Evolutionary conservation across 495 filamentous ascomycete genomes (phyloP), one percentile per base, ranked within the genome.

Genomic region (Penicillium turbatum): DNA sequence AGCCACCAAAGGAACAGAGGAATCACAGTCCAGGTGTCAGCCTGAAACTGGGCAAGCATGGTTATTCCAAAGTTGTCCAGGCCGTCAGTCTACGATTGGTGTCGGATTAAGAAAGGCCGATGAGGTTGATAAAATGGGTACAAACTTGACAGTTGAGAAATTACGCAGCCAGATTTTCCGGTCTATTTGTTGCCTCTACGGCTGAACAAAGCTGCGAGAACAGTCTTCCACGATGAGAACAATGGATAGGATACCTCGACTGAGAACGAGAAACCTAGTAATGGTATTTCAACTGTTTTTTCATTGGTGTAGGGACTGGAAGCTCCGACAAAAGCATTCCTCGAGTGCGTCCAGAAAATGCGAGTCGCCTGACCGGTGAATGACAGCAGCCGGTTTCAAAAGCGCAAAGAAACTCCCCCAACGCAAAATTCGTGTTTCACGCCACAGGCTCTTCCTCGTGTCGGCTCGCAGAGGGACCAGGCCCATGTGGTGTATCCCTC

Each of bases 261-360:
- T 35, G 44, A 52, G 12, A 31, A 40, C 21, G 19, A 60, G 53
- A 55, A 49, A 48, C 48, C 57, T 55, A 55, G 34, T 60, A 60
- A 63, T 56, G 56, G 62, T 63, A 53, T 73, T 75, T 73, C 66
- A 71, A 73, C 66, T 72, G 65, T 72, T 72, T 72, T 70, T 71
- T 69, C 49, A 62, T 70, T 70, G 62, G 56, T 67, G 66, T 71
- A 71, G 54, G 61, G 61, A 60, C 58, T 54, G 60, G 59, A 66
- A 55, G 66, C 69, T 62, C 64, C 69, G 68, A 70, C 66, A 65
- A 66, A 68, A 63, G 57, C 48, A 42, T 45, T 62, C 57, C 55
- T 56, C 53, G 49, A 64, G 49, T 61, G 55, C 56, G 51, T 67
- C 62, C 58, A 61, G 60, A 71, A 67, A 62, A 68, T 64, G 66